Conservation (phyloP, 2,329 filamentous ascomycete species). For the Aureobasidium sp. region DNA sequence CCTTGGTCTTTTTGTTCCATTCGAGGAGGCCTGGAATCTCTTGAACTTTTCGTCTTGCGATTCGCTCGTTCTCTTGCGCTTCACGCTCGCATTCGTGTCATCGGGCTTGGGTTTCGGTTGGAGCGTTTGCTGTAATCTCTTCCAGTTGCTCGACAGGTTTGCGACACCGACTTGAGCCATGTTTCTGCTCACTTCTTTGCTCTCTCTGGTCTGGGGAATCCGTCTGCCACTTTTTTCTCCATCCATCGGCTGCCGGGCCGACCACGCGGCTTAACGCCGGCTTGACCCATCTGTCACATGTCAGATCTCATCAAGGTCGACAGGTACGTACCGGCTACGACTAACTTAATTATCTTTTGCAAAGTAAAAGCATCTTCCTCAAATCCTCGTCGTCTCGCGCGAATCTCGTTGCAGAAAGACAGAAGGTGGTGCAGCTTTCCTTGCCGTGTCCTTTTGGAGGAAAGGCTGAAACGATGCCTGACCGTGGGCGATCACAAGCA, state of each 20-base stretch:
- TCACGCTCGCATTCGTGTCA: constrained; percentile 21
- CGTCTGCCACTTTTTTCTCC: background rate
- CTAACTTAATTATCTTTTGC: too few species aligned
- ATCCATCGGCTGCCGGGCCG: background rate
- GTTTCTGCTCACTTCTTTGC: background rate
- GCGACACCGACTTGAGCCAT: constrained; percentile 18
- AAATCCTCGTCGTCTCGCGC: background rate
- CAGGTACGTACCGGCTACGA: background rate
- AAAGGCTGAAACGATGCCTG: background rate
- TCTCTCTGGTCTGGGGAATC: background rate
- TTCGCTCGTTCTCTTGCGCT: constrained; percentile 25
- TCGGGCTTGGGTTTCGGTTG: constrained; percentile 21
- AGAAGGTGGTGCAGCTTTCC: background rate
- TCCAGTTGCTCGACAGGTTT: constrained; percentile 58
- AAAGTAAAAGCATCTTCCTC: background rate
- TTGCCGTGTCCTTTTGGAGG: background rate
- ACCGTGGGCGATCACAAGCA: background rate
- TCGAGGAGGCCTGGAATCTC: constrained; percentile 9
- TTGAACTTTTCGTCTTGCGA: constrained; percentile 14
- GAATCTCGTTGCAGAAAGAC: background rate
- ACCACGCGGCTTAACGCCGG: constrained; percentile 1
- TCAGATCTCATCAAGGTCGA: background rate
- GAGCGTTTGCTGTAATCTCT: constrained; percentile 58
- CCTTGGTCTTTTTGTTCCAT: constrained; percentile 13
- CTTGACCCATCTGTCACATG: background rate